Conservation (phyloP, 2,329 filamentous ascomycete genomes). For the Colletotrichum eleusines region DNA sequence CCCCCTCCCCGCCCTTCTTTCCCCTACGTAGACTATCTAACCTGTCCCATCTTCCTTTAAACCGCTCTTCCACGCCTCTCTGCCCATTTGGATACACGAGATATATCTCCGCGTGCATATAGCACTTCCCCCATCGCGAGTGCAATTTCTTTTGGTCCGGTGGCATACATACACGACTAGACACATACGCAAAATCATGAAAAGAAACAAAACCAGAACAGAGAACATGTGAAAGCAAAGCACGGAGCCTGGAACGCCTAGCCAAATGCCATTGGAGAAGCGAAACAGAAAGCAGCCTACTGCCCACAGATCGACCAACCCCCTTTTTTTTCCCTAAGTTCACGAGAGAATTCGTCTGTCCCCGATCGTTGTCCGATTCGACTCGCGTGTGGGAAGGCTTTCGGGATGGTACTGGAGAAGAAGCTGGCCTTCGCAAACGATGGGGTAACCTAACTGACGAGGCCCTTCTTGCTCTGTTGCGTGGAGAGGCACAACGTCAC, state of each 20-base stretch:
- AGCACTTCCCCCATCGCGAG: neutral
- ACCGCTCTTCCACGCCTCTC: neutral
- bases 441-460: slow-evolving; percentile 49
- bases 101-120: neutral
- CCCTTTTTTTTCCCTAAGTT: slow-evolving; percentile 9
- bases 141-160: slow-evolving; percentile 13
- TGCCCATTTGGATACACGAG: neutral
- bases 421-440: slow-evolving; percentile 23
- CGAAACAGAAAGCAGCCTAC: slow-evolving; percentile 14
- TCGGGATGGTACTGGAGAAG: slow-evolving; percentile 12
- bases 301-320: slow-evolving; percentile 2
- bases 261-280: slow-evolving; percentile 38
- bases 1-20: neutral
- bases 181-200: slow-evolving; percentile 8
- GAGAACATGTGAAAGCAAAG: slow-evolving; percentile 22
- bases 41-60: neutral
- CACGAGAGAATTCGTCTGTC: slow-evolving; percentile 20
- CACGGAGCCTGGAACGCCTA: slow-evolving; percentile 42
- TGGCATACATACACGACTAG: slow-evolving; percentile 21
- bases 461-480: slow-evolving; percentile 56
- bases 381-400: slow-evolving; percentile 10
- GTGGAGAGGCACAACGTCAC: slow-evolving; percentile 24
- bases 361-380: slow-evolving; percentile 10
- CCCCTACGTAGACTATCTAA: neutral
- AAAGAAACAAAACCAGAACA: slow-evolving; percentile 19